Evolutionary conservation across 345 rosid genomes (phyloP), one percentile per base, ranked within the genome.

Genomic region (Gossypium anomalum): DNA sequence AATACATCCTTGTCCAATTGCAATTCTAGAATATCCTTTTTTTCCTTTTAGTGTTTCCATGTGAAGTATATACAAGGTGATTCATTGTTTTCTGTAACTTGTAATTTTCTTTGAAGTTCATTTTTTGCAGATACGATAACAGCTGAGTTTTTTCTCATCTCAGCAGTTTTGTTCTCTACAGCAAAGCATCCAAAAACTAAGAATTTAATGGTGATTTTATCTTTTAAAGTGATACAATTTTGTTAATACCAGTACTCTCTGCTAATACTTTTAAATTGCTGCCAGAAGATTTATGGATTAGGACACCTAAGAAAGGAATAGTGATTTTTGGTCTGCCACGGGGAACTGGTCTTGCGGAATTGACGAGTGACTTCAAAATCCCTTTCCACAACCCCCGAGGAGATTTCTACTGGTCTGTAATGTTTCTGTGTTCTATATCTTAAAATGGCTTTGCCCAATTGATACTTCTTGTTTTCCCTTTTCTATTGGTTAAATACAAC

Each of bases 251-350:
- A 29, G 34, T 29, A 29, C 34, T 3, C 71, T 61, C 44, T 67
- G 59, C 69, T 38, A 60, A 48, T 25, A 47, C 55, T 29, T 69
- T 60, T 17, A 69, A 11, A 3, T 74, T 80, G 69, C 86, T 91
- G 98, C 95, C 98, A 29, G 93, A 93, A 83, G 96, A 94, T 73
- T 94, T 87, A 80, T 93, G 98, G 97, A 86, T 92, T 65, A 89
- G 85, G 69, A 87, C 94, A 59, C 95, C 95, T n/a, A 92, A 85
- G 83, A 93, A 94, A 81, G 98, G 98, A 68, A 82, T 89, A 3
- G 80, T 93, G 83, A 92, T 91, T 75, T 94, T 93, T 86, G 95
- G 98, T 53, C 61, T 94, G 78, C 98, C 98, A 2, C 92, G 98
- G 75, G 89, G 93, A 80, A 93, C 98, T 67, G 99, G 99, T 80